Evolutionary conservation across 352 stramenopile species (phyloP).

Genomic region (Pythium insidiosum): DNA sequence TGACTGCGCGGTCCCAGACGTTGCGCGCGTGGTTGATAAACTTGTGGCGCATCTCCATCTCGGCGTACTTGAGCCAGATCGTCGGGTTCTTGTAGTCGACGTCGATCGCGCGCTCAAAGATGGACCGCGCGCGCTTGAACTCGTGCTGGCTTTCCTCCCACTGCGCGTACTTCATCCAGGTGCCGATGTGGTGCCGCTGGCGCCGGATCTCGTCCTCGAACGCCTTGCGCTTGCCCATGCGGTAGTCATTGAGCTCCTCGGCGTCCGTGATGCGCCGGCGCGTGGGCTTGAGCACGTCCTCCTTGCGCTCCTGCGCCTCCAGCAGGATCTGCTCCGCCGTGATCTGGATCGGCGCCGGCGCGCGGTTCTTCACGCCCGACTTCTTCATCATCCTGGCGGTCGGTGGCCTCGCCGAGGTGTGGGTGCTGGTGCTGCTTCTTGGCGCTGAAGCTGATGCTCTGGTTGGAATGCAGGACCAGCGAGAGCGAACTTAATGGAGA

Average conservation of each 20-base stretch:
- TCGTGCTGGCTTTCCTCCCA: slow-evolving; percentile 99
- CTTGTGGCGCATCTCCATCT: slow-evolving; percentile 99
- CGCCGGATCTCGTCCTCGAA: slow-evolving; percentile 97
- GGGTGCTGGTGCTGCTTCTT: background rate
- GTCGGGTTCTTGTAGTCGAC: slow-evolving; percentile 94
- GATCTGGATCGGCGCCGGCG: slow-evolving; percentile 98
- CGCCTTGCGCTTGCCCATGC: slow-evolving; percentile 88
- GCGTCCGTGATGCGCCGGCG: slow-evolving; percentile 83
- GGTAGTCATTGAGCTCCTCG: slow-evolving; percentile 90
- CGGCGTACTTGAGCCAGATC: slow-evolving; percentile 98
- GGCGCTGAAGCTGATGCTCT: too few relatives aligned
- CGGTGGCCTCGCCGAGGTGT: background rate
- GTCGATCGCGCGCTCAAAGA: slow-evolving; percentile 98
- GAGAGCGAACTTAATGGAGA: too few relatives aligned
- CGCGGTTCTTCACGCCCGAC: slow-evolving; percentile 96
- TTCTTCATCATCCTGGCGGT: slow-evolving; percentile 62
- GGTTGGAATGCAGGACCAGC: too few relatives aligned
- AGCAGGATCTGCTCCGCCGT: slow-evolving; percentile 98
- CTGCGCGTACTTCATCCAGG: slow-evolving; percentile 98
- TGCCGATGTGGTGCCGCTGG: slow-evolving; percentile 92
- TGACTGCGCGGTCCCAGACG: slow-evolving; percentile 92
- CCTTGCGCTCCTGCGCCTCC: slow-evolving; percentile 87
- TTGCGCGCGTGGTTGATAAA: slow-evolving; percentile 99
- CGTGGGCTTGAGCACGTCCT: slow-evolving; percentile 65
- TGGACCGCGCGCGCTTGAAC: slow-evolving; percentile 92